Percentiles rank a stretch among this genome's conserved stretches.
Conservation (phyloP, 495 filamentous ascomycete species). For the Penicillium parvum region DNA sequence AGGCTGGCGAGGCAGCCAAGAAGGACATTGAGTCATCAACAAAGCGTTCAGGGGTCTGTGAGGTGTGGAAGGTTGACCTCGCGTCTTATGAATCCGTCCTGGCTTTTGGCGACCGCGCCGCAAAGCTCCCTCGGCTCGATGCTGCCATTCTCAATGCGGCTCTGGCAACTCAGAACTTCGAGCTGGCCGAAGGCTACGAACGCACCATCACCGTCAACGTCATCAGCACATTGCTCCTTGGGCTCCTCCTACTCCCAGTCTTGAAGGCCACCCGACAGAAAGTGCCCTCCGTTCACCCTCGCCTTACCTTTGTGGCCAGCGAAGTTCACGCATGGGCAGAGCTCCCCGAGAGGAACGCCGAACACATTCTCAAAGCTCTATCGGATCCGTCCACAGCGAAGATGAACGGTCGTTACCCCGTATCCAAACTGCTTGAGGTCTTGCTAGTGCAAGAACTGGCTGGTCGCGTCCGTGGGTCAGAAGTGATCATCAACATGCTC, state of each 20-base stretch:
- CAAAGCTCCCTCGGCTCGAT: constrained; percentile 38
- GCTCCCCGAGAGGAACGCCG: constrained; percentile 28
- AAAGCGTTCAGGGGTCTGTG: constrained; percentile 32
- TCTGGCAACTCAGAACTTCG: constrained; percentile 24
- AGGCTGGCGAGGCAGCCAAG: constrained; percentile 42
- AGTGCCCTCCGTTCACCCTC: constrained; percentile 16
- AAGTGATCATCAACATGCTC: constrained; percentile 50
- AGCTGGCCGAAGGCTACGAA: constrained; percentile 39
- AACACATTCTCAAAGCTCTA: constrained; percentile 29
- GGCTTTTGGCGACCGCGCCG: constrained; percentile 37
- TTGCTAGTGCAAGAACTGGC: constrained; percentile 46
- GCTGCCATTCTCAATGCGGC: constrained; percentile 44
- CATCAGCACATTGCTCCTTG: constrained; percentile 45
- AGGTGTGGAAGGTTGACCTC: constrained; percentile 57
- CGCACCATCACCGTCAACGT: constrained; percentile 52
- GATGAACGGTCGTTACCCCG: constrained; percentile 37
- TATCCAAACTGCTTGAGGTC: constrained; percentile 51
- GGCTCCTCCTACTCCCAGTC: constrained; percentile 40
- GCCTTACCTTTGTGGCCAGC: constrained; percentile 33
- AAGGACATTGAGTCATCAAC: constrained; percentile 26
- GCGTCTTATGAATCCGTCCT: constrained; percentile 29
- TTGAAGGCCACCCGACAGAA: constrained; percentile 29
- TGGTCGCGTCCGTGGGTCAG: constrained; percentile 16
- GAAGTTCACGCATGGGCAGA: constrained; percentile 35
- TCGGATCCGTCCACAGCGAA: constrained; percentile 26